These are phyloP conservation scores for Fraxinus platypoda DNA, from an alignment of 305 asterid genomes.

Conservation along the genomic window DNA sequence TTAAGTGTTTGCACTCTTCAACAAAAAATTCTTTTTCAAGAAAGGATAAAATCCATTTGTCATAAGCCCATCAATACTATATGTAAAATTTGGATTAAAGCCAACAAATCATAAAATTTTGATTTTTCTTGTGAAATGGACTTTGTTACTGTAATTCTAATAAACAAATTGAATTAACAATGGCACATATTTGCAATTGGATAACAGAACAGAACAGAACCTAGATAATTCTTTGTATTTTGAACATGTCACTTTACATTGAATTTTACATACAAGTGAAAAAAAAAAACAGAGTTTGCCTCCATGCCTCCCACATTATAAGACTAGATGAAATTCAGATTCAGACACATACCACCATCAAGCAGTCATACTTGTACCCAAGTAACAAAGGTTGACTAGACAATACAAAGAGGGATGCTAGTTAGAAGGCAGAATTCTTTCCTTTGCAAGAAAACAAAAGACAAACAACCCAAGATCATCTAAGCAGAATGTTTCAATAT, in stretches of 20 bases:
- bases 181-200: constrained; percentile 8
- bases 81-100: not conserved
- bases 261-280: not conserved
- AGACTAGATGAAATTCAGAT: not conserved
- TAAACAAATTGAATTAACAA: constrained; percentile 1
- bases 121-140: not conserved
- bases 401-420: not conserved
- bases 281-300: not conserved
- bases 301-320: not conserved
- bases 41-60: not conserved
- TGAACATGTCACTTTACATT: not conserved
- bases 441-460: not conserved
- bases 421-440: not conserved
- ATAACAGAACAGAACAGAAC: not conserved
- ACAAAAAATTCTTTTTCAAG: not conserved
- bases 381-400: not conserved
- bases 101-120: not conserved
- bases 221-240: not conserved
- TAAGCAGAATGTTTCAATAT: not conserved
- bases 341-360: not conserved
- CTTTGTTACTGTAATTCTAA: constrained; percentile 10
- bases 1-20: not conserved
- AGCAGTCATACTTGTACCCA: not conserved
- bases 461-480: not conserved
- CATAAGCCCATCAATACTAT: constrained; percentile 1